A percentile compares a stretch with the other conserved stretches of the same genome.
phyloP scores from a whole-genome alignment of 148 eudicot species.

The Mesembryanthemum crystallinum region DNA sequence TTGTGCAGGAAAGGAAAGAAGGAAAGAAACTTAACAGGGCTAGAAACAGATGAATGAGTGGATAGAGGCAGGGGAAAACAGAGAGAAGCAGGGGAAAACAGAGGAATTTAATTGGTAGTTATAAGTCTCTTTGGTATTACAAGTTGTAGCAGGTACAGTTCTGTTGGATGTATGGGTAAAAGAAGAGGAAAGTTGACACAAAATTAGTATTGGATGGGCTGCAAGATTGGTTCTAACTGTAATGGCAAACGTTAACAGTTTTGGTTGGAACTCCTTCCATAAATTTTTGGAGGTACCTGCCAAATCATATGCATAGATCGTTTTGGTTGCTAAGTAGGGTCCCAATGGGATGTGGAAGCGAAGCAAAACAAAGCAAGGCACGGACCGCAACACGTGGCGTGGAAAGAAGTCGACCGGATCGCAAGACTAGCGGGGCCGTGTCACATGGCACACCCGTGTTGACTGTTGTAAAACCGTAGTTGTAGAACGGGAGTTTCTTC shows the following conservation, averaged over 20 bases:
- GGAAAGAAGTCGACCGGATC: too few species aligned
- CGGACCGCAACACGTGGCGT: too few species aligned
- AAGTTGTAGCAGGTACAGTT: constrained; percentile 14
- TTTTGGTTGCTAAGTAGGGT: neutral
- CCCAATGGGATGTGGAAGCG: too few species aligned
- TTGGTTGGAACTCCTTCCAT: neutral
- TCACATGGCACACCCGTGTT: too few species aligned
- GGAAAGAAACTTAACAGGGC: neutral
- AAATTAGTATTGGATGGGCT: neutral
- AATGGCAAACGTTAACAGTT: neutral
- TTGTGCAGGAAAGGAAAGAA: constrained; percentile 13
- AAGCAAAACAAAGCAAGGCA: too few species aligned
- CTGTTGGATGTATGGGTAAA: constrained; percentile 2
- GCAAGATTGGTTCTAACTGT: too few species aligned
- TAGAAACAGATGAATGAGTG: constrained; percentile 4
- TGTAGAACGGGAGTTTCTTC: too few species aligned
- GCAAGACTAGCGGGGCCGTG: too few species aligned
- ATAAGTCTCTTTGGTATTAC: constrained; percentile 25
- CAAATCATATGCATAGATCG: neutral
- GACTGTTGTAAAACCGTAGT: too few species aligned
- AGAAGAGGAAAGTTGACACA: neutral
- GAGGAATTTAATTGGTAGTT: constrained; percentile 30
- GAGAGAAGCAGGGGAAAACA: neutral
- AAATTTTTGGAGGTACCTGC: neutral
- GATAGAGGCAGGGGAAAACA: constrained; percentile 7